Percentiles rank a stretch among this genome's conserved stretches.
phyloP scores from a whole-genome alignment of 2,329 filamentous ascomycete species.

The Fusarium brevicatenulatum region DNA sequence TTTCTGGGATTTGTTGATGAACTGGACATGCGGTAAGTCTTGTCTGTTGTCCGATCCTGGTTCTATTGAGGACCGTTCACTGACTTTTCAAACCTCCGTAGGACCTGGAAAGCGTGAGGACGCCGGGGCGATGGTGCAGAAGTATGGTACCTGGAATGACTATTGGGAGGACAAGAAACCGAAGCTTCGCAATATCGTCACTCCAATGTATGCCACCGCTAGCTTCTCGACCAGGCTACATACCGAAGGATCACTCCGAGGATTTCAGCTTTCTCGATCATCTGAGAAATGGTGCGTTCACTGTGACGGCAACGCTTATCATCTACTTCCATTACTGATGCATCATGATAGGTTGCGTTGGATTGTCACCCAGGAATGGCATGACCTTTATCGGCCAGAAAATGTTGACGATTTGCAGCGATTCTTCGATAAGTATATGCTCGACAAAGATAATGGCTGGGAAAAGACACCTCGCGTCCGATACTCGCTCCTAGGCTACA shows the following conservation, averaged over 20 bases:
- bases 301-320: fast-evolving
- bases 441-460: background rate
- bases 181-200: background rate
- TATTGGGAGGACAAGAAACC: background rate
- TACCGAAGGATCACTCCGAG: background rate
- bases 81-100: background rate
- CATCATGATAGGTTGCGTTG: background rate
- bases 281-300: background rate
- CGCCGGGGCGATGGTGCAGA: background rate
- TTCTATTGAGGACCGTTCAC: fast-evolving
- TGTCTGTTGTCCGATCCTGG: background rate
- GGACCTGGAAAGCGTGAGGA: background rate
- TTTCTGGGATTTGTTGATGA: background rate
- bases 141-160: background rate
- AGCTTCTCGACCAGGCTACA: background rate
- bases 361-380: background rate
- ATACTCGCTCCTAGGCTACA: background rate
- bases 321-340: fast-evolving
- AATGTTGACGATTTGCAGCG: background rate
- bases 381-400: background rate
- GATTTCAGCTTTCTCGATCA: background rate
- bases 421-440: background rate
- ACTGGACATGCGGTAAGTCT: background rate
- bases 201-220: background rate
- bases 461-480: background rate